Conservation (phyloP, 805 yeast species). For the Isabelozyma gotoi region DNA sequence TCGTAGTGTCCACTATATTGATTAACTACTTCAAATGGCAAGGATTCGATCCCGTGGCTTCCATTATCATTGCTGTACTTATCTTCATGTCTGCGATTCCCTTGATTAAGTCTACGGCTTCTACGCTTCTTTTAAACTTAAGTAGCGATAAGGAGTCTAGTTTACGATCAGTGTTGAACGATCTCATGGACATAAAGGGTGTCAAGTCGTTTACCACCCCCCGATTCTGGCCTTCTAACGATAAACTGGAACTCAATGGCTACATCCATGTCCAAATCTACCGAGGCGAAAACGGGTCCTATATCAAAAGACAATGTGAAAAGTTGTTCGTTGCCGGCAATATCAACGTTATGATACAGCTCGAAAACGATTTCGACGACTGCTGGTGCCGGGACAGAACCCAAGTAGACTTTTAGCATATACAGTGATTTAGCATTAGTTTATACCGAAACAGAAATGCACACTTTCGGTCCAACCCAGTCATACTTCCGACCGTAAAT, state of each 20-base stretch:
- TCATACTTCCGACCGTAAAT: no score
- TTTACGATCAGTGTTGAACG: slow-evolving; percentile 65
- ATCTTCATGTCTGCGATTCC: slow-evolving; percentile 85
- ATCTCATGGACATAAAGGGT: slow-evolving; percentile 70
- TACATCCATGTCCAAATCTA: slow-evolving; percentile 77
- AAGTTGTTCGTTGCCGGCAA: slow-evolving; percentile 49
- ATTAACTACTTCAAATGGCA: slow-evolving; percentile 66
- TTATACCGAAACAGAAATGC: background rate
- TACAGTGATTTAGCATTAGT: background rate
- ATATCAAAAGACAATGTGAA: slow-evolving; percentile 60
- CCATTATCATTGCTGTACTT: slow-evolving; percentile 78
- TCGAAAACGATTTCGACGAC: slow-evolving; percentile 59
- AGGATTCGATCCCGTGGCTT: slow-evolving; percentile 91
- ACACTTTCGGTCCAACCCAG: no score
- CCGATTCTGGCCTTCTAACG: slow-evolving; percentile 77
- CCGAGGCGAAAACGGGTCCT: slow-evolving; percentile 62
- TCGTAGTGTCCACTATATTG: slow-evolving; percentile 82
- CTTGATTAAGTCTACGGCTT: slow-evolving; percentile 75
- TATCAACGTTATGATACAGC: slow-evolving; percentile 62
- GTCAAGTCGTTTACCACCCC: slow-evolving; percentile 85
- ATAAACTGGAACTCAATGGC: slow-evolving; percentile 43
- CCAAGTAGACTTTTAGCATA: background rate
- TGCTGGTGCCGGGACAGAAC: slow-evolving; percentile 60
- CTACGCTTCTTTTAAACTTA: slow-evolving; percentile 65
- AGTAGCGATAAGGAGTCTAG: slow-evolving; percentile 57